Base-by-base conservation (phyloP, 2,329 filamentous ascomycete species). In the Corniculantispora saksenae region DNA sequence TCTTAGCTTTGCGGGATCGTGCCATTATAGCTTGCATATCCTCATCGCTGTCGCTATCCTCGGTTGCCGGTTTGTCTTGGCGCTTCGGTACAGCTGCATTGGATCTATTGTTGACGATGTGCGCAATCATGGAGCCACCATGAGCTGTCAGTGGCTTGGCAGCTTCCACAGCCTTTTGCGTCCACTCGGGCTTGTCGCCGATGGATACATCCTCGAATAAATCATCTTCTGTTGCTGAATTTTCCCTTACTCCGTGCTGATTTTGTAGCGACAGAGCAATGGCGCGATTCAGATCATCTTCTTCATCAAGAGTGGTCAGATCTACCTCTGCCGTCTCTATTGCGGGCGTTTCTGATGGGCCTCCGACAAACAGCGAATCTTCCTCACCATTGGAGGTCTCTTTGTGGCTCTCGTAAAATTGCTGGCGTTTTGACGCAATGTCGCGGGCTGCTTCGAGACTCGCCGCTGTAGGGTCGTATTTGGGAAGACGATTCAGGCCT, bases 241-340 rank as follows among this genome's bases (percentile, higher is more conserved):
- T 74, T n/a, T 66, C n/a, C 10, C 69, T 74, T 5, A 77, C 67
- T 0, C 76, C 79, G 66, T 88, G 82, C 56, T 89, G 84, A n/a
- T 82, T 89, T 69, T 89, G 85, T 45, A 98, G 79, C 6, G 94
- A 98, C 77, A 98, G 83, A 2, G 91, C 91, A 72, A 98, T 97
- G 15, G 94, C 94, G 67, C 84, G 85, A 66, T 88, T 88, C 7
- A 98, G 81, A 60, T 97, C 92, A 53, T 87, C 83, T 48, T 81
- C 76, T 63, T 82, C 78, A 19, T 81, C 79, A 1, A 73, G 70
- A 48, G 78, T 75, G 5, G 75, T n/a, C 1, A 9, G 17, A 25
- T 84, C 79, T 61, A 82, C 77, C 32, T 60, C 78, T 74, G 73
- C 66, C 1, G 69, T 65, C 2, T 72, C 25, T 7, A 64, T 56